A percentile compares a stretch with the other conserved stretches of the same genome.
These are phyloP conservation scores for Fusarium nodosum DNA, from an alignment of 2,329 filamentous ascomycete genomes.

Conservation along the genomic window DNA sequence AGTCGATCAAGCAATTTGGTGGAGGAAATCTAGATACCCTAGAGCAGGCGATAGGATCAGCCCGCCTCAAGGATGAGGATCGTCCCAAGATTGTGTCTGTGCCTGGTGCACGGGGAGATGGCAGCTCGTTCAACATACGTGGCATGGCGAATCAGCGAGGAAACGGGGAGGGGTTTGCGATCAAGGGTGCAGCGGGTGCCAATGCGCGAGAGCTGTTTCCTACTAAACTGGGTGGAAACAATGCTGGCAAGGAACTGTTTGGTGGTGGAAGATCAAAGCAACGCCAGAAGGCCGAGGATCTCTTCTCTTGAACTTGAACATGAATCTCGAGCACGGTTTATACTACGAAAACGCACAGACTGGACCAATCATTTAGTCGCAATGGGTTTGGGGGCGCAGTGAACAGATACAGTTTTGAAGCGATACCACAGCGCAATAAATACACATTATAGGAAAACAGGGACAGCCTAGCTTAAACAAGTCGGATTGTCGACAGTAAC, in stretches of 20 bases:
- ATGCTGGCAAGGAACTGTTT: slow-evolving; percentile 79
- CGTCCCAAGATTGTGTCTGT: slow-evolving; percentile 71
- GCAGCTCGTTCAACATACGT: slow-evolving; percentile 70
- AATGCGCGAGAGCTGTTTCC: slow-evolving; percentile 77
- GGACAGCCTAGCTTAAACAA: slow-evolving; percentile 8
- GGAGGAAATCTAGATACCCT: slow-evolving; percentile 56
- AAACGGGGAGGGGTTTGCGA: slow-evolving; percentile 67
- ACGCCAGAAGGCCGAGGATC: slow-evolving; percentile 78
- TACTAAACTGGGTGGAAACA: slow-evolving; percentile 67
- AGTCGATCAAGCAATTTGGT: slow-evolving; percentile 42
- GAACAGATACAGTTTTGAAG: slow-evolving; percentile 44
- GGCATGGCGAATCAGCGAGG: slow-evolving; percentile 66
- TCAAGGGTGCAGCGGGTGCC: slow-evolving; percentile 70
- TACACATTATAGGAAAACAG: slow-evolving; percentile 14
- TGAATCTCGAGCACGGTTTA: slow-evolving; percentile 50
- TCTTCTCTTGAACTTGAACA: slow-evolving; percentile 70
- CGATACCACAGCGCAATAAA: slow-evolving; percentile 50
- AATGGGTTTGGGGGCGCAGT: slow-evolving; percentile 30
- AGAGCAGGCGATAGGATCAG: slow-evolving; percentile 57
- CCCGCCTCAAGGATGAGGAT: slow-evolving; percentile 55
- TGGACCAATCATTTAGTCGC: slow-evolving; percentile 19
- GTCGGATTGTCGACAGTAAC: not conserved
- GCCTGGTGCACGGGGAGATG: slow-evolving; percentile 57
- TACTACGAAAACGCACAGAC: slow-evolving; percentile 3
- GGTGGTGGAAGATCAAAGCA: slow-evolving; percentile 64